Evolutionary conservation across 2,329 filamentous ascomycete species (phyloP).

Genomic region (Epichloe baconii): DNA sequence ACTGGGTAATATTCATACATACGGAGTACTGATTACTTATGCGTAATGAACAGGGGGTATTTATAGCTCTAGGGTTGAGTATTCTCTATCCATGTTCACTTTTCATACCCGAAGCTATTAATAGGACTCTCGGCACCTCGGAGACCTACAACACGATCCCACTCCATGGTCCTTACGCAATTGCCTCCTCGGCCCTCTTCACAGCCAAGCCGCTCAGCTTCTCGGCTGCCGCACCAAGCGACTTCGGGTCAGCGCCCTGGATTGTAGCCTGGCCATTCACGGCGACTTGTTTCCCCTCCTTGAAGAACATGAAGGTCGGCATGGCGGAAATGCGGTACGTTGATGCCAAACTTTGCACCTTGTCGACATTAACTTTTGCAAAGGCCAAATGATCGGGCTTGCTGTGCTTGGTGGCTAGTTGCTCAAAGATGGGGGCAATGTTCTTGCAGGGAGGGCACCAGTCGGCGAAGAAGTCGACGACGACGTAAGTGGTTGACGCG

Average conservation of each 20-base stretch:
- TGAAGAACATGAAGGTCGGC: slow-evolving; percentile 87
- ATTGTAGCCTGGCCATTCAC: slow-evolving; percentile 20
- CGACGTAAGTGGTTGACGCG: slow-evolving; percentile 26
- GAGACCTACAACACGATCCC: background rate
- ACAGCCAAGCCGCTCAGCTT: slow-evolving; percentile 24
- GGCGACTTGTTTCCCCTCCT: slow-evolving; percentile 41
- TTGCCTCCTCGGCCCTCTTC: slow-evolving; percentile 15
- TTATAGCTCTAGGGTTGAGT: too few species aligned
- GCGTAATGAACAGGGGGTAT: too few species aligned
- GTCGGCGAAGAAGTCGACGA: slow-evolving; percentile 36
- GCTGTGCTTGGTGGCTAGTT: slow-evolving; percentile 20
- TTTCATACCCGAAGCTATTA: too few species aligned
- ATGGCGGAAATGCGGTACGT: slow-evolving; percentile 76
- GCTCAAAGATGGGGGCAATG: slow-evolving; percentile 40
- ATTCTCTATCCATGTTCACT: too few species aligned
- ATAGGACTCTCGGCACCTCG: too few species aligned
- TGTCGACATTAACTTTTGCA: slow-evolving; percentile 12
- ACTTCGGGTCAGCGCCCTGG: slow-evolving; percentile 20
- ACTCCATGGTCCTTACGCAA: background rate
- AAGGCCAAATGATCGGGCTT: slow-evolving; percentile 11
- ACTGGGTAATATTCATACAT: too few species aligned
- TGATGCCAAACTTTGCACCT: slow-evolving; percentile 29
- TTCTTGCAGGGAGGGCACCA: slow-evolving; percentile 37
- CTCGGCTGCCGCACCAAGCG: slow-evolving; percentile 21
- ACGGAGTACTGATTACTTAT: too few species aligned